phyloP scores from a whole-genome alignment of 805 yeast genomes.

The Pichia membranifaciens region DNA sequence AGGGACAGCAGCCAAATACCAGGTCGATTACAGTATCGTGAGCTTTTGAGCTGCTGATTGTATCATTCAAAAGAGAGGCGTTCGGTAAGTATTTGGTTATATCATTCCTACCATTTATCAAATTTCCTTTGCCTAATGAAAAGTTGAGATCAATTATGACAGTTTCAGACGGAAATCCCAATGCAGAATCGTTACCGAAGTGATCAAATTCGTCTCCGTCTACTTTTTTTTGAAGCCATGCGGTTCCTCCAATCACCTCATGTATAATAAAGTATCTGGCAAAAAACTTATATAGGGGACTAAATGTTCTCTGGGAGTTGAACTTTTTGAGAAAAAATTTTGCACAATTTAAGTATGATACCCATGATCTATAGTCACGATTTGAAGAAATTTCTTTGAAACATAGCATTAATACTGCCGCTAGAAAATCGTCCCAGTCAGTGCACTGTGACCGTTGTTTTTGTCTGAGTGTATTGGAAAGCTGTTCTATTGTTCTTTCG shows the following conservation, averaged over 20 bases:
- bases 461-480: slow-evolving; percentile 28
- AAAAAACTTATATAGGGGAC: slow-evolving; percentile 33
- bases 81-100: neutral
- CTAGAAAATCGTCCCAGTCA: slow-evolving; percentile 38
- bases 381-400: slow-evolving; percentile 37
- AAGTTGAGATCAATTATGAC: neutral
- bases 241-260: slow-evolving; percentile 41
- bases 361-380: slow-evolving; percentile 36
- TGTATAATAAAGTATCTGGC: slow-evolving; percentile 36
- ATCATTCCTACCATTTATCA: neutral
- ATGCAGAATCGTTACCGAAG: neutral
- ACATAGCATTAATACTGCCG: slow-evolving; percentile 35
- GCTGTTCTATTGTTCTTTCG: slow-evolving; percentile 25
- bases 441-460: slow-evolving; percentile 20
- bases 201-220: neutral
- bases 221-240: slow-evolving; percentile 29
- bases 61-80: too few relatives aligned
- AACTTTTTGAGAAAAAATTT: slow-evolving; percentile 31
- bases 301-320: slow-evolving; percentile 21
- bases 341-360: slow-evolving; percentile 33
- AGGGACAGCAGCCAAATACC: slow-evolving; percentile 38
- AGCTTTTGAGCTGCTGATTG: too few relatives aligned
- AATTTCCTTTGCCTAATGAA: neutral
- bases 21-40: slow-evolving; percentile 33
- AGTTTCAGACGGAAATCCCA: neutral